A percentile compares a stretch with the other conserved stretches of the same genome.
These are phyloP conservation scores for Naumovozyma baii DNA, from an alignment of 805 yeast genomes.

Conservation along the genomic window DNA sequence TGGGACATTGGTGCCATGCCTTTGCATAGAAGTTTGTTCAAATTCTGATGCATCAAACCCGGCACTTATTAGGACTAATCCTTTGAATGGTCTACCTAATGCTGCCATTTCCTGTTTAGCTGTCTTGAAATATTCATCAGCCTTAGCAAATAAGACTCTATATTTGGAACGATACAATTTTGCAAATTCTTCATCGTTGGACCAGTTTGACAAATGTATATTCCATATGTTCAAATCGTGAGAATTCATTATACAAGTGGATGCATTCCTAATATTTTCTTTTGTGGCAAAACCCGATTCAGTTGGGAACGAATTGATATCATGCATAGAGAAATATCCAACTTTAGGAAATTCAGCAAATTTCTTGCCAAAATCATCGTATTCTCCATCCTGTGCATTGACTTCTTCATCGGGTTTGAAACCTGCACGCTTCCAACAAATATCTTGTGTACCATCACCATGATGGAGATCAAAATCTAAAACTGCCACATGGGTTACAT, in stretches of 20 bases:
- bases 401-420: slow-evolving; percentile 25
- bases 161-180: slow-evolving; percentile 52
- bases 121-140: slow-evolving; percentile 50
- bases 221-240: slow-evolving; percentile 79
- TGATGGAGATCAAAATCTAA: slow-evolving; percentile 80
- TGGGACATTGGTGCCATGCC: slow-evolving; percentile 75
- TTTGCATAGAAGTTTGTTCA: slow-evolving; percentile 76
- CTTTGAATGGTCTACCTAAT: slow-evolving; percentile 37
- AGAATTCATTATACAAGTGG: slow-evolving; percentile 63
- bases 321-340: slow-evolving; percentile 78
- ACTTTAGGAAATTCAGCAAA: slow-evolving; percentile 44
- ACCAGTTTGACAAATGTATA: slow-evolving; percentile 63
- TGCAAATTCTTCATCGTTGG: slow-evolving; percentile 54
- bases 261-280: slow-evolving; percentile 62
- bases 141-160: slow-evolving; percentile 51
- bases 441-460: slow-evolving; percentile 84
- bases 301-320: slow-evolving; percentile 78
- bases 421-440: slow-evolving; percentile 66
- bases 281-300: slow-evolving; percentile 69
- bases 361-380: slow-evolving; percentile 40
- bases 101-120: slow-evolving; percentile 39
- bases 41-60: slow-evolving; percentile 84
- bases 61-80: slow-evolving; percentile 65
- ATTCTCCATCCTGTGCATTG: slow-evolving; percentile 23
- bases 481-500: slow-evolving; percentile 70